Percentiles rank a stretch among this genome's conserved stretches.
Conservation (phyloP, 257 asterid species). For the Solanum infundibuliforme region DNA sequence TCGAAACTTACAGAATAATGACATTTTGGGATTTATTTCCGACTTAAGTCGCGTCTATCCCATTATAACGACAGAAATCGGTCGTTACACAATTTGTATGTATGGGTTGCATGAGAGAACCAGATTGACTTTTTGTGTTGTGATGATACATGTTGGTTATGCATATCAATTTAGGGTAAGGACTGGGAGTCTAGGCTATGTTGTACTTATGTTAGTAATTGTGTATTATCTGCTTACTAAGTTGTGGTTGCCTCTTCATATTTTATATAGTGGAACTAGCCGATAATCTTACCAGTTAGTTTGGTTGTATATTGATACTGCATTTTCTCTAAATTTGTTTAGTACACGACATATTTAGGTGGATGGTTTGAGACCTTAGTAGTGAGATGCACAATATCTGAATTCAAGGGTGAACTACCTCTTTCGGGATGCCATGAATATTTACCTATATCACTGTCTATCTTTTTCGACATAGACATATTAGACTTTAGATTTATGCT, state of each 20-base stretch:
- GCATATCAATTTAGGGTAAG: neutral
- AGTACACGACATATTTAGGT: neutral
- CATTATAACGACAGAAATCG: too few species aligned
- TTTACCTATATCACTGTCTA: fast-evolving
- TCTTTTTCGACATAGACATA: too few species aligned
- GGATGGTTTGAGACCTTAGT: neutral
- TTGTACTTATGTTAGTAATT: neutral
- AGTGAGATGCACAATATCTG: neutral
- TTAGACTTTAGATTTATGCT: too few species aligned
- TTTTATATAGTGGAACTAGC: neutral
- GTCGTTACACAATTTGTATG: neutral
- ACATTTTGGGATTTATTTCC: too few species aligned
- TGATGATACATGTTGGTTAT: neutral
- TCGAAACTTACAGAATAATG: too few species aligned
- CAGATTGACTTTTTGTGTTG: too few species aligned
- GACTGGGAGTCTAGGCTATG: neutral
- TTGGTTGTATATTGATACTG: neutral
- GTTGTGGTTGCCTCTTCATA: neutral
- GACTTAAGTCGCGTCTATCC: too few species aligned
- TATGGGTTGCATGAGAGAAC: neutral
- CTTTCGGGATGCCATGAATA: neutral
- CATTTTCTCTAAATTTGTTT: too few species aligned
- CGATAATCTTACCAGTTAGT: neutral
- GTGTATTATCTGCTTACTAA: neutral
- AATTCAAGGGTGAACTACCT: neutral